Percentiles rank a stretch among this genome's conserved stretches.
Conservation (phyloP, 192 early-diverging fungal species). For the Phycomyces nitens region DNA sequence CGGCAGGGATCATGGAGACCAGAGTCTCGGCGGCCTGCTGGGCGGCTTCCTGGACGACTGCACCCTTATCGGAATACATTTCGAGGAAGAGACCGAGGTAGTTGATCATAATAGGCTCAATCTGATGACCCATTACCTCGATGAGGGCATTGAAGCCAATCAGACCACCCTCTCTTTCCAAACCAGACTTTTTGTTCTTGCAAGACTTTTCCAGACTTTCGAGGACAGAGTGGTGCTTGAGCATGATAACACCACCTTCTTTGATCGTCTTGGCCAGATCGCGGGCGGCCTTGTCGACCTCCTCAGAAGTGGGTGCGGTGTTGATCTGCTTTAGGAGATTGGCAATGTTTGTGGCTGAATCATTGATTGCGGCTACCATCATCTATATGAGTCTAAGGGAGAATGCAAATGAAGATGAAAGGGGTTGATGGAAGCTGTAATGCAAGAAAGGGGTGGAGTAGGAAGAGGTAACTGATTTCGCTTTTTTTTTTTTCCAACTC, state of each 20-base stretch:
- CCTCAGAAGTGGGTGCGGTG: slow-evolving; percentile 47
- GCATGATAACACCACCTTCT: slow-evolving; percentile 49
- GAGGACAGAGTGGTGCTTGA: slow-evolving; percentile 57
- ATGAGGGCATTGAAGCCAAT: slow-evolving; percentile 62
- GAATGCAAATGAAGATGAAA: slow-evolving; percentile 3
- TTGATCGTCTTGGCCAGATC: slow-evolving; percentile 40
- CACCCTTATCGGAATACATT: slow-evolving; percentile 51
- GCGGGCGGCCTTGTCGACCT: slow-evolving; percentile 45
- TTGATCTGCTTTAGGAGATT: slow-evolving; percentile 42
- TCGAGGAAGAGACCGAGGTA: slow-evolving; percentile 58
- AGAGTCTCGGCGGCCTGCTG: slow-evolving; percentile 37
- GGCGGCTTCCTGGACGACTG: slow-evolving; percentile 48
- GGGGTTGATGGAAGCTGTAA: background rate
- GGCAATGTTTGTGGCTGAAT: slow-evolving; percentile 21
- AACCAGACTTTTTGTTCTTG: slow-evolving; percentile 65
- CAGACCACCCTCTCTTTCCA: slow-evolving; percentile 61
- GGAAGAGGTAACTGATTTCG: no score
- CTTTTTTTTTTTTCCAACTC: no score
- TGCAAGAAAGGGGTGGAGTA: background rate
- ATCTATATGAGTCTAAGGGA: slow-evolving; percentile 4
- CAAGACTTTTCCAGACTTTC: slow-evolving; percentile 51
- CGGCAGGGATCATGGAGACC: slow-evolving; percentile 39
- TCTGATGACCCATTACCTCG: slow-evolving; percentile 52
- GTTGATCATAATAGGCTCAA: slow-evolving; percentile 62
- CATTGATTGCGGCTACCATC: slow-evolving; percentile 20